Base-by-base conservation (phyloP, 2,329 filamentous ascomycete genomes). In the Tolypocladium endophyticum region DNA sequence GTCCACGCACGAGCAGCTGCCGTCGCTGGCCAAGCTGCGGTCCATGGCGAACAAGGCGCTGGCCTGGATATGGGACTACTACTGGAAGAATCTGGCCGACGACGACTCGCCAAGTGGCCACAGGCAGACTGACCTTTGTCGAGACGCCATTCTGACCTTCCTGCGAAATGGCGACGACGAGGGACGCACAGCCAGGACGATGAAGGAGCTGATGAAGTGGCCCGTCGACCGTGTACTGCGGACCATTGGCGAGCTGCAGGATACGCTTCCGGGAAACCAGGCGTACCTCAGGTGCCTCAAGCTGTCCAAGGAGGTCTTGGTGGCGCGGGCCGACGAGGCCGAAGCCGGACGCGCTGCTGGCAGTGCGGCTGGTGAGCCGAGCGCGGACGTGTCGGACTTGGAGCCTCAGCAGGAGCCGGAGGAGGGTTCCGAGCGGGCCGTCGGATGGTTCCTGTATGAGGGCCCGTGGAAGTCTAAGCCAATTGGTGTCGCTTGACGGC, bases 1-100 rank as follows among this genome's bases (percentile, higher is more conserved):
- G 74, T 90, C 89, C 52, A 95, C 92, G 47, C 92, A 97, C 72
- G 90, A 95, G 72, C 89, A 92, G 70, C 77, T 96, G 60, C 92
- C 92, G 0, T 86, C 87, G 1, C 77, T 96, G 58, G 79, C 83
- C 14, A 86, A 90, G 63, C 77, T 97, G 62, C 83, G 90, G 58
- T 80, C 81, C 41, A 88, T 88, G 1, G 84, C 88, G 1, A 76
- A 79, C 63, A 84, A 87, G 66, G 90, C 88, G 1, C 77, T 97
- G 62, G 78, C 79, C 53, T 97, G 92, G 92, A 86, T 97, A 57
- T 96, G 90, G 90, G 81, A 86, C 58, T 90, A 90, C 72, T 97
- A 96, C 76, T 97, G 92, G 92, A 75, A 73, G 67, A 75, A 81
- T 52, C 70, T 85, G 25, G 65, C 69, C 2, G 69, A 71, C 6